Evolutionary conservation across 2,329 filamentous ascomycete genomes (phyloP), one percentile per base, ranked within the genome.

Genomic region (Ophiostoma sp.): DNA sequence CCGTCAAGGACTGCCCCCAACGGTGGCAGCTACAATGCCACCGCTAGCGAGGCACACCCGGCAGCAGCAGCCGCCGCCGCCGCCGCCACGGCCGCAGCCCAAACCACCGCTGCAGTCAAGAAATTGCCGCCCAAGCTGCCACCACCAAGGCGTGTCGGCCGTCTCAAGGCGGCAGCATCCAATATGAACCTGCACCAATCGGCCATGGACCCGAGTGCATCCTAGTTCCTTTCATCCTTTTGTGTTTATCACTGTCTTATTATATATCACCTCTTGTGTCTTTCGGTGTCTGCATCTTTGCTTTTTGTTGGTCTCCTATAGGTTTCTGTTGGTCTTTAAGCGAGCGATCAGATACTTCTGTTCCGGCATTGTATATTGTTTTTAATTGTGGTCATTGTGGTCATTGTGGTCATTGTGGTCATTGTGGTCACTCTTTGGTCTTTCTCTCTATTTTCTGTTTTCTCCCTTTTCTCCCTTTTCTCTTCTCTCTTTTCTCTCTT

Each of bases 41-140:
- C 35, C 20, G 36, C 52, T 2, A 36, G 27, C 17, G 64, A 71
- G 33, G 64, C 39, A 11, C 67, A 71, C 36, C 62, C 64, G 6
- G 67, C 39, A 2, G 67, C 70, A 0, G 73, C 66, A 11, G 69
- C 44, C 20, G 67, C 65, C 3, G 66, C 64, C 0, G 68, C 68
- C 2, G 67, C 70, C 0, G 69, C 69, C 3, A 41, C 66, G n/a
- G 67, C 67, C 7, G 67, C 68, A 11, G 64, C 60, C 31, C 60
- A 35, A 7, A 7, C 67, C n/a, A 33, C 31, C 62, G 67, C 41
- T 23, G 10, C 68, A 23, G 54, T 68, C 67, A 75, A 75, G 67
- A 75, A 75, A 62, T 69, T 75, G 52, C 73, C 73, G n/a, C 73
- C 74, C 0, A 75, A 75, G 27, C 72, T 72, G 11, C 74, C 74